Percentiles rank a stretch among this genome's conserved stretches.
These are phyloP conservation scores for Fusarium mundagurra DNA, from an alignment of 2,329 filamentous ascomycete genomes.

Conservation along the genomic window DNA sequence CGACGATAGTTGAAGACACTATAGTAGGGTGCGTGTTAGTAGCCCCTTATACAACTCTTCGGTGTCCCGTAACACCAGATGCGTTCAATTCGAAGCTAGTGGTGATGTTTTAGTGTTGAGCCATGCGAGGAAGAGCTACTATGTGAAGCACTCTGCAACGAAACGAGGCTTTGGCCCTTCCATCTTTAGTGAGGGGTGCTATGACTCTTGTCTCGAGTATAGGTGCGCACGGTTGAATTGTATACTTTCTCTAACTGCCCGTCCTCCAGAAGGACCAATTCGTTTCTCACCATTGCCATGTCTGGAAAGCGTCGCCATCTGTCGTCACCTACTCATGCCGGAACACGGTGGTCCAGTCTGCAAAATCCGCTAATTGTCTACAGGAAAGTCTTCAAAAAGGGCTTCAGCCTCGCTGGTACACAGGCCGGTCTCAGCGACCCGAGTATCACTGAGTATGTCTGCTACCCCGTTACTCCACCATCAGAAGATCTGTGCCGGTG, in stretches of 20 bases:
- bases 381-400: background rate
- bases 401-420: fast-evolving
- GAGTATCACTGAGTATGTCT: background rate
- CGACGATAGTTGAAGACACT: background rate
- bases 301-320: background rate
- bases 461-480: background rate
- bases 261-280: background rate
- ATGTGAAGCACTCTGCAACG: background rate
- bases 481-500: background rate
- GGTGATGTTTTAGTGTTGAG: background rate
- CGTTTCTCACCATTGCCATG: background rate
- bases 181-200: fast-evolving
- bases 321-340: background rate
- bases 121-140: background rate
- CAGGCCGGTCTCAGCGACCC: background rate
- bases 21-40: background rate
- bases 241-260: background rate
- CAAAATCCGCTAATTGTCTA: too few species aligned
- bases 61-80: fast-evolving
- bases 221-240: fast-evolving
- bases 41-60: fast-evolving
- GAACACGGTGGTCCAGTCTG: background rate
- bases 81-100: too few species aligned
- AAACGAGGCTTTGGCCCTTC: background rate
- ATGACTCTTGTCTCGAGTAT: background rate